These are phyloP conservation scores for Trypanosoma caninum DNA, from an alignment of 208 protist species.

Conservation along the genomic window DNA sequence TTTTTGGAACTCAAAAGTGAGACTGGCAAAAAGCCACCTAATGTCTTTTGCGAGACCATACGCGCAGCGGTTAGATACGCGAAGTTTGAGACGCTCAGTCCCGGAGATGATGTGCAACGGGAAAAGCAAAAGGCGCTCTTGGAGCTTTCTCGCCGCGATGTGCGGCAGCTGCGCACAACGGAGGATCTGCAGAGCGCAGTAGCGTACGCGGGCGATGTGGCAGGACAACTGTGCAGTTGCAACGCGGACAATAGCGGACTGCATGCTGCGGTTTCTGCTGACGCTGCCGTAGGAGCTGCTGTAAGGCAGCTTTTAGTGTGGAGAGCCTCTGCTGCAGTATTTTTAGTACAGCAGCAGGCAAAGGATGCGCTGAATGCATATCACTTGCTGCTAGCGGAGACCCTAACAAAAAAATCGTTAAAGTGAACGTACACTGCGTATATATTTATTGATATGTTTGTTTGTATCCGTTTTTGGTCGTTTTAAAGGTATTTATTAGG, in stretches of 20 bases:
- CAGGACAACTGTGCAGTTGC: constrained; percentile 15
- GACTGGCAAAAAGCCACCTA: constrained; percentile 15
- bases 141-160: constrained; percentile 39
- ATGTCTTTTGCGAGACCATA: constrained; percentile 42
- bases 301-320: constrained; percentile 58
- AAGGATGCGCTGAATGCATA: constrained; percentile 62
- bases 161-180: constrained; percentile 58
- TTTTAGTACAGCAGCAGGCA: constrained; percentile 59
- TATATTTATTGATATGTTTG: too few species aligned
- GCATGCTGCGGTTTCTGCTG: constrained; percentile 22
- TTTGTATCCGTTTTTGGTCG: too few species aligned
- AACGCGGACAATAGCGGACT: constrained; percentile 14
- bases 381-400: constrained; percentile 59
- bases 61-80: constrained; percentile 22
- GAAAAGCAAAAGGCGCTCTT: constrained; percentile 42
- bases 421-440: not conserved
- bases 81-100: not conserved
- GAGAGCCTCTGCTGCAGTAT: constrained; percentile 45
- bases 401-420: constrained; percentile 42
- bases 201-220: constrained; percentile 24
- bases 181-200: constrained; percentile 65
- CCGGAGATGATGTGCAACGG: constrained; percentile 39
- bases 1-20: constrained; percentile 15
- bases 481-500: too few species aligned
- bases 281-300: constrained; percentile 40